phyloP scores from a whole-genome alignment of 345 rosid species.

The Bruguiera parviflora region DNA sequence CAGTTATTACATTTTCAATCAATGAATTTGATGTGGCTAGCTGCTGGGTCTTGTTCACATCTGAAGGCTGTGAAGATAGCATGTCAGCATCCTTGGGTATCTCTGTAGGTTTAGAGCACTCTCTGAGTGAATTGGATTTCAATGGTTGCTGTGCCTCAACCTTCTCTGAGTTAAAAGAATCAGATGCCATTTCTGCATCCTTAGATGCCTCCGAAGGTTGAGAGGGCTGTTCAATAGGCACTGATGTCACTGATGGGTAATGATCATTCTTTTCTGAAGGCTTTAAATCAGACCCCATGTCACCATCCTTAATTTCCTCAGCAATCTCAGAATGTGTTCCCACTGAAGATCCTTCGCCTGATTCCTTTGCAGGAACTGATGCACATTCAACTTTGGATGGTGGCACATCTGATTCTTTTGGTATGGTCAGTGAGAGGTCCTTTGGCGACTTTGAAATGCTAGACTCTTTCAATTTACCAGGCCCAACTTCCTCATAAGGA shows the following conservation, averaged over 20 bases:
- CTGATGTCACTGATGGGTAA: constrained; percentile 1
- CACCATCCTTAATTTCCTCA: constrained; percentile 7
- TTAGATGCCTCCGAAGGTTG: constrained; percentile 30
- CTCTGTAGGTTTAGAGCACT: constrained; percentile 26
- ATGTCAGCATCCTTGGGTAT: constrained; percentile 39
- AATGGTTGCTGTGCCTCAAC: constrained; percentile 34
- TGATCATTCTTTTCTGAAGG: constrained; percentile 10
- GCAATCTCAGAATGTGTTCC: constrained; percentile 5
- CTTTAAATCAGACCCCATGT: constrained; percentile 5
- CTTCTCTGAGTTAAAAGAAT: constrained; percentile 34
- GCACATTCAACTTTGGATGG: constrained; percentile 17
- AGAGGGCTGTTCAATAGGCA: constrained; percentile 34
- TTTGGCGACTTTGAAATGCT: constrained; percentile 21
- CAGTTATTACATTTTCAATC: constrained; percentile 27
- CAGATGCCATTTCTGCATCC: constrained; percentile 40
- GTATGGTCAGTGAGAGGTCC: constrained; percentile 23
- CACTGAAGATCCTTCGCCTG: constrained; percentile 26
- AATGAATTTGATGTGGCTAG: constrained; percentile 13
- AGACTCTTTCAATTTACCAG: constrained; percentile 36
- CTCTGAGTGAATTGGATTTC: constrained; percentile 31
- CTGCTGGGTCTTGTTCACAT: constrained; percentile 21
- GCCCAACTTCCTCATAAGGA: constrained; percentile 29
- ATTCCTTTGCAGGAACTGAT: constrained; percentile 32
- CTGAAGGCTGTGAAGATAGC: constrained; percentile 32
- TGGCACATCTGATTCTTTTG: constrained; percentile 23